Conservation (phyloP, 352 stramenopile genomes). For the Pythium coloratum region DNA sequence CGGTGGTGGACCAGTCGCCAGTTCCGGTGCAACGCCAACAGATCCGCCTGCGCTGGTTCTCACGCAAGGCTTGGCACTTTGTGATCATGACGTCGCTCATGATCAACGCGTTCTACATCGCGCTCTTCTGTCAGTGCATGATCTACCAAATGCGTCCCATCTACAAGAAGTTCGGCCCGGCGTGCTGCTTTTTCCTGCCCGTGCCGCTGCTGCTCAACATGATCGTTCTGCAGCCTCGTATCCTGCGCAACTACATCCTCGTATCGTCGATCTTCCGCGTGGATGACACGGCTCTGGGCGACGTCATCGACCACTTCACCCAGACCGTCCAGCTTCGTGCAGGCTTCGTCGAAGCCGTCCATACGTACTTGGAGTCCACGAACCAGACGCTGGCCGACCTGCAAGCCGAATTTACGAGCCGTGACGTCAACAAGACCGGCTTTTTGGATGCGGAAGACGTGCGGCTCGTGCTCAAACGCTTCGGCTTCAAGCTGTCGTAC, state of each 20-base stretch:
- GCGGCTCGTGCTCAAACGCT: slow-evolving; percentile 22
- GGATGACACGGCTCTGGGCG: slow-evolving; percentile 26
- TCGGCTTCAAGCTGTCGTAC: slow-evolving; percentile 32
- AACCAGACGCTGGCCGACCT: slow-evolving; percentile 20
- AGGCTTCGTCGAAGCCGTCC: slow-evolving; percentile 22
- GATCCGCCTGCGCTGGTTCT: slow-evolving; percentile 26
- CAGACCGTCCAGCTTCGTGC: slow-evolving; percentile 26
- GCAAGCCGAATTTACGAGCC: slow-evolving; percentile 17
- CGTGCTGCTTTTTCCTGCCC: slow-evolving; percentile 4
- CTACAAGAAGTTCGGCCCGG: slow-evolving; percentile 11
- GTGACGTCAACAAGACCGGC: slow-evolving; percentile 9
- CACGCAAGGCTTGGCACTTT: slow-evolving; percentile 30
- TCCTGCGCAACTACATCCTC: slow-evolving; percentile 31
- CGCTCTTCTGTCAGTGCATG: slow-evolving; percentile 33
- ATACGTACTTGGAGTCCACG: slow-evolving; percentile 19
- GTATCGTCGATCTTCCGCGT: slow-evolving; percentile 26
- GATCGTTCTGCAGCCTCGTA: slow-evolving; percentile 27
- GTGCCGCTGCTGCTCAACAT: slow-evolving; percentile 28
- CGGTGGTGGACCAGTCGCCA: not conserved
- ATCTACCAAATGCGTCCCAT: slow-evolving; percentile 26
- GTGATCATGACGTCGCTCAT: slow-evolving; percentile 26
- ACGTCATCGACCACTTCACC: slow-evolving; percentile 33
- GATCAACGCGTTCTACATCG: slow-evolving; percentile 31
- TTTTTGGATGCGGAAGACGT: slow-evolving; percentile 25
- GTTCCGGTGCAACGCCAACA: not conserved